These are phyloP conservation scores for Prunus kanzakura DNA, from an alignment of 306 rosid species.

Conservation along the genomic window DNA sequence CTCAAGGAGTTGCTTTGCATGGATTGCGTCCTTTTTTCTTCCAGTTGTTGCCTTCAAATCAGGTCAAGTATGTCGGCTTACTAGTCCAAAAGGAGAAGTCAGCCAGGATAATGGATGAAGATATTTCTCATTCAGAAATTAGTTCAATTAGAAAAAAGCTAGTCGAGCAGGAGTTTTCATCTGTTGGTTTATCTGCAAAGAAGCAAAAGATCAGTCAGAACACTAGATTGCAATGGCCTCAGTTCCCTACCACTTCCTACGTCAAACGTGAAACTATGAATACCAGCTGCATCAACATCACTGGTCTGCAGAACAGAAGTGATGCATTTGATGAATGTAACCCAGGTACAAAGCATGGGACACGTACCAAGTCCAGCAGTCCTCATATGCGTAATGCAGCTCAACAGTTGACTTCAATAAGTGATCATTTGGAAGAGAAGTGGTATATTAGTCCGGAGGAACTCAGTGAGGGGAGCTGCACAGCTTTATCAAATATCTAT, in stretches of 20 bases:
- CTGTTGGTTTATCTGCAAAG: constrained; percentile 45
- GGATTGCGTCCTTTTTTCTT: constrained; percentile 69
- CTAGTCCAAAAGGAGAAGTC: constrained; percentile 38
- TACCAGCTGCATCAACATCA: constrained; percentile 33
- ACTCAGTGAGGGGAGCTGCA: constrained; percentile 48
- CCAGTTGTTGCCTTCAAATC: constrained; percentile 51
- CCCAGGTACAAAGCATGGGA: constrained; percentile 29
- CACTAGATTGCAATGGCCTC: constrained; percentile 38
- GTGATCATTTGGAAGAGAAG: constrained; percentile 60
- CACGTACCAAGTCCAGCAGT: constrained; percentile 44
- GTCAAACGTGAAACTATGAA: constrained; percentile 32
- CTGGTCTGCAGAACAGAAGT: constrained; percentile 32
- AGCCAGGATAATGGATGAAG: constrained; percentile 38
- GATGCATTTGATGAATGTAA: constrained; percentile 37
- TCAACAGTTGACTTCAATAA: constrained; percentile 26
- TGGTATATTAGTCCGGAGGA: constrained; percentile 92
- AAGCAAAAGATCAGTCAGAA: constrained; percentile 52
- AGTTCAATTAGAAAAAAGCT: constrained; percentile 47
- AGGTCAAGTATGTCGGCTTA: constrained; percentile 58
- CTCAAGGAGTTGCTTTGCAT: constrained; percentile 64
- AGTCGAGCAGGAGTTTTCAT: constrained; percentile 43
- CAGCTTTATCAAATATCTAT: constrained; percentile 72
- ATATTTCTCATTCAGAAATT: constrained; percentile 36
- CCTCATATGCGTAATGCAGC: constrained; percentile 40
- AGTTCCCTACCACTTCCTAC: constrained; percentile 36